Evolutionary conservation across 2,329 filamentous ascomycete genomes (phyloP), one percentile per base, ranked within the genome.

Genomic region (Penicillium hordei): DNA sequence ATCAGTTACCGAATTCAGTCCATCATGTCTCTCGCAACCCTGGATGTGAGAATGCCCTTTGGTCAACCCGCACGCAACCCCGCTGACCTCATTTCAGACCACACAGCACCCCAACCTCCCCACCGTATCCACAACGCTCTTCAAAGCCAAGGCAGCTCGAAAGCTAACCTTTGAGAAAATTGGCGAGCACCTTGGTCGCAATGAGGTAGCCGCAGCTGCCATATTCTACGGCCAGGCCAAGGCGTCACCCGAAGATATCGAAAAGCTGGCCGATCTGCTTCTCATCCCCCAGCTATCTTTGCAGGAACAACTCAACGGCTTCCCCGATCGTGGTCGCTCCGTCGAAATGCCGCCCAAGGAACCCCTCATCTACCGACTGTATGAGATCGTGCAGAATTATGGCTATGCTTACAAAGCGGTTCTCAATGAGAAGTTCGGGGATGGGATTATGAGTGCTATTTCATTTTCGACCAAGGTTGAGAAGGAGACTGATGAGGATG

Each of bases 371-470:
- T 97, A 97, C 75, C 82, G 93, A 2, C 75, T 97, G 59, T 97
- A 91, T 74, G 93, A 97, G 81, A 89, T 97, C 72, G 88, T 97
- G 61, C 93, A 97, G 79, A 97, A 96, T 75, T 97, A 97, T 70
- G 93, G 93, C 1, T 95, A 96, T 74, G 90, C 93, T 0, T 97
- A 95, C 78, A 97, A 97, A 82, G 93, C 92, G 0, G 85, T 97
- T 5, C 74, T 97, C 75, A 97, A 97, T 67, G 93, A 97, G 83
- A 97, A 97, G 82, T 92, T 91, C 71, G 89, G 89, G 0, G 89
- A 93, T 72, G 93, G 93, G 1, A 97, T 97, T 71, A 97, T 97
- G 93, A 96, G 91, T 72, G 93, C 93, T 1, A 96, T 97, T 70
- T 86, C 87, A 17, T 97, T 96, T 75, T 89, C 86, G 52, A 96